These are phyloP conservation scores for Cyclaneusma minus DNA, from an alignment of 2,329 filamentous ascomycete genomes.

Conservation along the genomic window DNA sequence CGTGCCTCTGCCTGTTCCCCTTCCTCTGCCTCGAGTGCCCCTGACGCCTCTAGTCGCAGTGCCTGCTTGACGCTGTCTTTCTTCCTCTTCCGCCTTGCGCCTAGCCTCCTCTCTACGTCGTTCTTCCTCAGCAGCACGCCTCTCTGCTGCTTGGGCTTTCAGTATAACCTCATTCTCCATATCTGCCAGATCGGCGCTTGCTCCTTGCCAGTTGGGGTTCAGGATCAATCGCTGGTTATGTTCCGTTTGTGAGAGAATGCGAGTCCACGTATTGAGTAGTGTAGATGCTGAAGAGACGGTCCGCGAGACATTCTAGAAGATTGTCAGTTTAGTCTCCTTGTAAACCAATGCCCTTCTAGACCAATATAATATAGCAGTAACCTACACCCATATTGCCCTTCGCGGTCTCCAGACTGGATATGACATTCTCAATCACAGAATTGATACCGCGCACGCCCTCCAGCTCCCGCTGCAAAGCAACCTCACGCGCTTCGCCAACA, in stretches of 20 bases:
- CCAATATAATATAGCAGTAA: conserved; percentile 2
- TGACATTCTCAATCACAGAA: conserved; percentile 65
- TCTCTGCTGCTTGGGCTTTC: conserved; percentile 62
- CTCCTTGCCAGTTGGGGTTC: conserved; percentile 79
- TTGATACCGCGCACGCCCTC: conserved; percentile 78
- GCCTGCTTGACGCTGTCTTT: conserved; percentile 27
- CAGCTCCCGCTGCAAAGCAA: conserved; percentile 61
- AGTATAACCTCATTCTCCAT: conserved; percentile 65
- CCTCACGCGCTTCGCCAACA: conserved; percentile 53
- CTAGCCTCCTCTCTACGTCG: conserved; percentile 56
- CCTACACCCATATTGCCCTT: conserved; percentile 64
- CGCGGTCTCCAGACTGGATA: conserved; percentile 55
- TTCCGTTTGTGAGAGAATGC: conserved; percentile 91
- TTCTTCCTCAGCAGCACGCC: conserved; percentile 64
- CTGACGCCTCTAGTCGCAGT: conserved; percentile 19
- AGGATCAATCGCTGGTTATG: conserved; percentile 90
- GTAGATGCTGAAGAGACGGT: conserved; percentile 81
- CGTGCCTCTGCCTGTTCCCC: conserved; percentile 12
- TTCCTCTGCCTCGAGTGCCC: conserved; percentile 11
- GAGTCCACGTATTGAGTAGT: conserved; percentile 87
- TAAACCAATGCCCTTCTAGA: conserved; percentile 2
- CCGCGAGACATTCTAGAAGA: conserved; percentile 55
- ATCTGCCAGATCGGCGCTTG: conserved; percentile 72
- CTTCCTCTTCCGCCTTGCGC: conserved; percentile 45
- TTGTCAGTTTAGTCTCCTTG: conserved; percentile 8